Evolutionary conservation across 352 stramenopile genomes (phyloP), one percentile per base, ranked within the genome.

Genomic region (Phytophthora pistaciae): DNA sequence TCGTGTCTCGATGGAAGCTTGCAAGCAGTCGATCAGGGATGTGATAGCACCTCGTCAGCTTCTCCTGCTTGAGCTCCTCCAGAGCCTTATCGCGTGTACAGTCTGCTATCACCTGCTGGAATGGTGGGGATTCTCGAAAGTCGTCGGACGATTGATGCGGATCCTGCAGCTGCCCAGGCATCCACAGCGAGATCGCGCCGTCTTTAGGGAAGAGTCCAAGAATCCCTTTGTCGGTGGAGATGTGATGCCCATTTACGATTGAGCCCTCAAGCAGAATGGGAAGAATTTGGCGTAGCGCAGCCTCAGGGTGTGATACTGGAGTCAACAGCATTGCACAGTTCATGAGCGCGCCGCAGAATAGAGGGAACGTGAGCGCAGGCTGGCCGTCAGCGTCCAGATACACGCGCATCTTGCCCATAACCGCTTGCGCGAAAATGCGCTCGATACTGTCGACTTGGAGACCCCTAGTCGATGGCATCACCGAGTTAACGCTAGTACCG

Each of bases 301-400:
- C 25, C 10, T 53, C 61, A 2, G 71, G 71, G 6, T 48, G 61
- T 6, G n/a, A 33, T n/a, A 38, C 27, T 31, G 82, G 79, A 40
- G 54, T 70, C 11, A 81, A 65, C 14, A 76, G 27, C 60, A 81
- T 81, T 2, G 84, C 80, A 29, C 76, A 87, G 60, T 90, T 78
- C 54, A 92, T 66, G 0, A 92, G 67, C 0, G 80, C 79, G 0
- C 82, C 84, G 18, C 78, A 84, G 59, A 91, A 91, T 16, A 84
- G 72, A 13, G 75, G 69, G 59, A 92, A 92, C 0, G 82, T 82
- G 29, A 92, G 69, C 5, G 77, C 80, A 13, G 84, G 84, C 29
- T 81, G 61, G 1, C 62, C 74, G 9, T 90, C 82, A 0, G 72
- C 74, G 56, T 92, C 84, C 3, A 92, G 54, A 40, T 88, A 89